Conservation (phyloP, 2,329 filamentous ascomycete species). For the Didymella keratinophila region DNA sequence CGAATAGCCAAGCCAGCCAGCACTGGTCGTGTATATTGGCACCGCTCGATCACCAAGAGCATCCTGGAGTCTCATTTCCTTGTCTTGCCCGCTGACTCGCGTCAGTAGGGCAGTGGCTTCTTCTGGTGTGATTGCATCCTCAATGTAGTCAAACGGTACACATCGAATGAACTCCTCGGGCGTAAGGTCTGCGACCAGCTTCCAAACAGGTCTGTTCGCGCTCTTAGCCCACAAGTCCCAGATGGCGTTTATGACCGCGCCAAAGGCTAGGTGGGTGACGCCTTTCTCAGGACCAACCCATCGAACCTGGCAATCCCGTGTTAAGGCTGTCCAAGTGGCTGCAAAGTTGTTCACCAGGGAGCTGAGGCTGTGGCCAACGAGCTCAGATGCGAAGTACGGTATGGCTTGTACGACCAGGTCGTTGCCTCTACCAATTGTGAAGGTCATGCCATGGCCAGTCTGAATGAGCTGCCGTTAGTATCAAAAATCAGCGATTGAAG, state of each 20-base stretch:
- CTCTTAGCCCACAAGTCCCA: slow-evolving; percentile 97
- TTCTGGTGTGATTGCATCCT: slow-evolving; percentile 84
- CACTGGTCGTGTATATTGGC: slow-evolving; percentile 88
- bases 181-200: slow-evolving; percentile 86
- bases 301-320: slow-evolving; percentile 85
- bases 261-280: slow-evolving; percentile 88
- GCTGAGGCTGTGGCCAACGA: slow-evolving; percentile 76
- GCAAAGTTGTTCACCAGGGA: slow-evolving; percentile 83
- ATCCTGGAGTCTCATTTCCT: slow-evolving; percentile 70
- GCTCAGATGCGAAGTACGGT: slow-evolving; percentile 75
- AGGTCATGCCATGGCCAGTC: slow-evolving; percentile 80
- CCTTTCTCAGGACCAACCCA: slow-evolving; percentile 96
- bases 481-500: not conserved
- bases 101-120: slow-evolving; percentile 67
- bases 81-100: not conserved
- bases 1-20: slow-evolving; percentile 87
- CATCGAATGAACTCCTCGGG: slow-evolving; percentile 86
- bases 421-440: slow-evolving; percentile 88
- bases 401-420: slow-evolving; percentile 90
- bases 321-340: slow-evolving; percentile 86
- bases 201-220: slow-evolving; percentile 89
- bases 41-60: slow-evolving; percentile 78
- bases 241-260: slow-evolving; percentile 86
- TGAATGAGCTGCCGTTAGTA: slow-evolving; percentile 56
- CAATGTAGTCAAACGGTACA: slow-evolving; percentile 94